A percentile compares a stretch with the other conserved stretches of the same genome.
Evolutionary conservation across 1,139 yeast genomes (phyloP).

Genomic region (Candida sp.): DNA sequence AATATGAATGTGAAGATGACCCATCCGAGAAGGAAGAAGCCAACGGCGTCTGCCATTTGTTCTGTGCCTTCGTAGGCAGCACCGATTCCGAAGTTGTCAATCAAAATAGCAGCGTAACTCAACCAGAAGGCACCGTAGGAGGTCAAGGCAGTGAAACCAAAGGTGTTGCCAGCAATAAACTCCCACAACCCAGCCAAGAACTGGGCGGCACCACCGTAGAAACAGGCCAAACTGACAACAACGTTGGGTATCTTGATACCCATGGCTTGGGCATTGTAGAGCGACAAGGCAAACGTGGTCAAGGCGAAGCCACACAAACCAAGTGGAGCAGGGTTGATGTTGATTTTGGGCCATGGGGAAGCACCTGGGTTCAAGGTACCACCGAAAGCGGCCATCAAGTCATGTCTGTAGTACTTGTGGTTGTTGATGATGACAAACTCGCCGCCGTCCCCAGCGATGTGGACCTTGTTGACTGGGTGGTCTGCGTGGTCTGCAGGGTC

Average conservation of each 20-base stretch:
- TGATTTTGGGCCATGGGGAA: conserved; percentile 29
- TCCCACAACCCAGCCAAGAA: conserved; percentile 72
- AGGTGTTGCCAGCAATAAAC: conserved; percentile 65
- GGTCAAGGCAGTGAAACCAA: conserved; percentile 66
- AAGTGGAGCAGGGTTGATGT: conserved; percentile 19
- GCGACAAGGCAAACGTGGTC: conserved; percentile 51
- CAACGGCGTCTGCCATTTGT: conserved; percentile 54
- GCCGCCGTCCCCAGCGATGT: conserved; percentile 23
- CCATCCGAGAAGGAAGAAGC: conserved; percentile 71
- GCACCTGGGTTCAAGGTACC: conserved; percentile 43
- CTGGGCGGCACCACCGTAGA: conserved; percentile 68
- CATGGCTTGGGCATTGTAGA: conserved; percentile 43
- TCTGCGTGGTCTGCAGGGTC: conserved; percentile 12
- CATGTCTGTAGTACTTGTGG: conserved; percentile 30
- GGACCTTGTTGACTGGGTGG: conserved; percentile 19
- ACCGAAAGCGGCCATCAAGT: conserved; percentile 42
- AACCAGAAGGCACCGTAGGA: conserved; percentile 84
- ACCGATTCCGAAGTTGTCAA: conserved; percentile 58
- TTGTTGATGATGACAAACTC: conserved; percentile 27
- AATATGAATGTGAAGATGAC: conserved; percentile 62
- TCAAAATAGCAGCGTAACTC: conserved; percentile 60
- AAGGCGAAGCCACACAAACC: conserved; percentile 53
- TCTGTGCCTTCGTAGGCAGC: conserved; percentile 52
- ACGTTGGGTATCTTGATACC: conserved; percentile 40
- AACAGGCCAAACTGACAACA: conserved; percentile 46